A percentile compares a stretch with the other conserved stretches of the same genome.
These are phyloP conservation scores for Colletotrichum shisoi DNA, from an alignment of 2,329 filamentous ascomycete genomes.

Conservation along the genomic window DNA sequence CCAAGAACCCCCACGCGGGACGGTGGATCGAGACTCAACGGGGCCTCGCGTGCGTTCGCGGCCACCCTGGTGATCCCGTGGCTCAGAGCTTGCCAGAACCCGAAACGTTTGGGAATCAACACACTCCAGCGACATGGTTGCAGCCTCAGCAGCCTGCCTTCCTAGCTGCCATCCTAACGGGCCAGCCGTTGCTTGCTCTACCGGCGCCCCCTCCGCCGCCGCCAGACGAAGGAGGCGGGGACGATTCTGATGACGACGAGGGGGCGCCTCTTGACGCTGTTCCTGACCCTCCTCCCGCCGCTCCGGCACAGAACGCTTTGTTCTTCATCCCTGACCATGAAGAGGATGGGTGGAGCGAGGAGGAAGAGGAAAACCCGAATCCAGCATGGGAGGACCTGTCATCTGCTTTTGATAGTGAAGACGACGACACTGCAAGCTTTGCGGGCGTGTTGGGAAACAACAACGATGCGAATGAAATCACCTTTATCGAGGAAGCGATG, in stretches of 20 bases:
- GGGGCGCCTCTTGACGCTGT: not conserved
- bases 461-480: slow-evolving; percentile 18
- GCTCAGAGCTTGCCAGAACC: slow-evolving; percentile 23
- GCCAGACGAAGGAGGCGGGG: slow-evolving; percentile 17
- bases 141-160: slow-evolving; percentile 18
- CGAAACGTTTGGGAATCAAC: slow-evolving; percentile 5
- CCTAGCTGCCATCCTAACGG: slow-evolving; percentile 4
- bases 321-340: slow-evolving; percentile 33
- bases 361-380: slow-evolving; percentile 38
- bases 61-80: slow-evolving; percentile 30
- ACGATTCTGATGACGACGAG: slow-evolving; percentile 18
- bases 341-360: slow-evolving; percentile 36
- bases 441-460: not conserved
- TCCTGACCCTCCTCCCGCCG: not conserved
- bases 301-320: not conserved
- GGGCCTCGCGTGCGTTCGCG: slow-evolving; percentile 30
- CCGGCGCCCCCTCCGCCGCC: slow-evolving; percentile 14
- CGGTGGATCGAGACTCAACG: slow-evolving; percentile 34
- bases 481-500: slow-evolving; percentile 19
- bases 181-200: slow-evolving; percentile 18
- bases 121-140: slow-evolving; percentile 7
- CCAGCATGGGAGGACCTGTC: slow-evolving; percentile 37
- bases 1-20: slow-evolving; percentile 22
- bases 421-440: slow-evolving; percentile 35
- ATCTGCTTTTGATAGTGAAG: slow-evolving; percentile 37